A percentile compares a stretch with the other conserved stretches of the same genome.
phyloP scores from a whole-genome alignment of 2,329 filamentous ascomycete species.

The Blumeria graminis region DNA sequence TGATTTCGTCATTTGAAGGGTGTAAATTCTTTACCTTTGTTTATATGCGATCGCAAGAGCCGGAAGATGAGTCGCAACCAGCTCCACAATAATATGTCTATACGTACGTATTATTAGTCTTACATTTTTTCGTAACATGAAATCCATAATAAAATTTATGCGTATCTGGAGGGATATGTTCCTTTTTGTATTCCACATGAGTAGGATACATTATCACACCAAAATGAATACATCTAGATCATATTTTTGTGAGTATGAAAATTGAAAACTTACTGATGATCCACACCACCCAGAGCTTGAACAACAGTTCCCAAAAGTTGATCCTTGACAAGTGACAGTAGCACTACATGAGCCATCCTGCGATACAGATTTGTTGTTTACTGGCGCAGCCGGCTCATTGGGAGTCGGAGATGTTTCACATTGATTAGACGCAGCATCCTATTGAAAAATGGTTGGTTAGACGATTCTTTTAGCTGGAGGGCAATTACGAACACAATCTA shows the following conservation, averaged over 20 bases:
- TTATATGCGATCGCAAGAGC: background rate
- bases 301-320: conserved; percentile 13
- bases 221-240: background rate
- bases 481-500: background rate
- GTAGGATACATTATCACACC: background rate
- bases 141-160: background rate
- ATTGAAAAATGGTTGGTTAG: background rate
- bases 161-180: background rate
- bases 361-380: background rate
- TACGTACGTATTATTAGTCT: background rate
- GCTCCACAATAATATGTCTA: background rate
- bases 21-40: no score
- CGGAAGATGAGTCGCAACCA: background rate
- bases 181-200: background rate
- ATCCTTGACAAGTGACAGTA: conserved; percentile 10
- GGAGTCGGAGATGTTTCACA: background rate
- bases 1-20: no score
- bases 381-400: background rate
- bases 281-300: conserved; percentile 15
- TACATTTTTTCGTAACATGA: background rate
- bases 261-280: background rate
- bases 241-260: background rate
- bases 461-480: background rate
- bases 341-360: conserved; percentile 7
- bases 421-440: background rate